These are phyloP conservation scores for Pseudocercospora pini-densiflorae DNA, from an alignment of 2,329 filamentous ascomycete genomes.

Conservation along the genomic window DNA sequence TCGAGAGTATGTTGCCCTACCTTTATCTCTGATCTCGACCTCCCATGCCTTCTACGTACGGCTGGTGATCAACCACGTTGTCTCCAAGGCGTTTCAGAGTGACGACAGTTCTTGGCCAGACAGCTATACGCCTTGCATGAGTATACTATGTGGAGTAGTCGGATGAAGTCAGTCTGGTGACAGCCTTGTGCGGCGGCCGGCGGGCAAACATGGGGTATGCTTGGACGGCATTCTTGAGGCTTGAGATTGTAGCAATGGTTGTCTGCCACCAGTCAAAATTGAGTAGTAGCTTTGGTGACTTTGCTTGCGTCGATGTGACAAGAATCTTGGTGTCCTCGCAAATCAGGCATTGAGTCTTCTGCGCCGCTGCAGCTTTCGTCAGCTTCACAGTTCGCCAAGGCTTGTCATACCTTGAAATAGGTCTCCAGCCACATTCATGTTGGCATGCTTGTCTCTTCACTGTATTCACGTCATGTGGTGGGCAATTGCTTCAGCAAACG, in stretches of 20 bases:
- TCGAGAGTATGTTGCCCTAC: too few relatives aligned
- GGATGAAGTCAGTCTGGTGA: background rate
- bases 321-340: background rate
- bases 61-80: too few relatives aligned
- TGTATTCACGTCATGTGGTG: background rate
- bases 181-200: background rate
- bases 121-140: background rate
- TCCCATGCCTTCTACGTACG: too few relatives aligned
- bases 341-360: background rate
- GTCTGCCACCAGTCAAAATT: background rate
- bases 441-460: background rate
- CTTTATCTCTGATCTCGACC: too few relatives aligned
- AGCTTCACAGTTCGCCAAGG: background rate
- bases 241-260: background rate
- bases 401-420: background rate
- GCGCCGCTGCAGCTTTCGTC: background rate
- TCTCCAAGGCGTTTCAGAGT: background rate
- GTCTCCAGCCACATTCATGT: background rate
- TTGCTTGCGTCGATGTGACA: background rate
- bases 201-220: background rate
- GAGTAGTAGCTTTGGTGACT: too few relatives aligned
- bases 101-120: background rate
- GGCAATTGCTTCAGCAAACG: background rate
- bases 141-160: background rate
- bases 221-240: background rate